Evolutionary conservation across 768 basidiomycete genomes (phyloP).

Genomic region (Fomitopsis pulvina): DNA sequence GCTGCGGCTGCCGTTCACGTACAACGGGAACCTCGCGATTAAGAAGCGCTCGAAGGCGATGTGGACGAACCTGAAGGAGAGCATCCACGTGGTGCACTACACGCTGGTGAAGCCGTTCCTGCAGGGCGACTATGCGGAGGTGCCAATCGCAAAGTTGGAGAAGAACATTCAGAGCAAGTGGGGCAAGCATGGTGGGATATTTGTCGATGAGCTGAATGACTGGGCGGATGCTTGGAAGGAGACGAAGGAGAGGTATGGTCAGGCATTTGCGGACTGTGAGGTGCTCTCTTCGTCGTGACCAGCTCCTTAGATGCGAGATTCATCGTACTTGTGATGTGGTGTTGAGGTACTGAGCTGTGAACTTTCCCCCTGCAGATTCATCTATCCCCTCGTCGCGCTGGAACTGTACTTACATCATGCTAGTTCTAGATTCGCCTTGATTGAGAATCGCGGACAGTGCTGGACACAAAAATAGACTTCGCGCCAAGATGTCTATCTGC

Average conservation of each 20-base stretch:
- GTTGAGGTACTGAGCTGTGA: background rate
- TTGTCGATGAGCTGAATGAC: constrained; percentile 19
- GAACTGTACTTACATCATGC: too few species aligned
- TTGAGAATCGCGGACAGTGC: too few species aligned
- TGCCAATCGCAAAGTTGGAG: constrained; percentile 16
- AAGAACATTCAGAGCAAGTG: constrained; percentile 12
- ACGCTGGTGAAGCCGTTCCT: constrained; percentile 25
- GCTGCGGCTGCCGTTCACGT: constrained; percentile 28
- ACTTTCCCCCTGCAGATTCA: too few species aligned
- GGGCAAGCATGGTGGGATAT: constrained; percentile 7
- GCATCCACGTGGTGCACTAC: constrained; percentile 29
- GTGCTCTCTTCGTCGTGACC: background rate
- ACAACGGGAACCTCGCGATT: constrained; percentile 32
- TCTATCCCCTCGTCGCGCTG: too few species aligned
- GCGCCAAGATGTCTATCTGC: too few species aligned
- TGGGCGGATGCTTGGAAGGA: constrained; percentile 19
- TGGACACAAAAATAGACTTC: too few species aligned
- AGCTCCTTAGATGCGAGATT: background rate
- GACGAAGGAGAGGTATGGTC: constrained; percentile 11
- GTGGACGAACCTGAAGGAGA: constrained; percentile 24
- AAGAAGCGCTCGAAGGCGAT: constrained; percentile 23
- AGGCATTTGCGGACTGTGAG: constrained; percentile 2
- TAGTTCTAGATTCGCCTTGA: too few species aligned
- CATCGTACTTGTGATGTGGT: background rate
- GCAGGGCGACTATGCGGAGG: constrained; percentile 11